These are phyloP conservation scores for Vigna trinervia DNA, from an alignment of 306 rosid species.

Conservation along the genomic window DNA sequence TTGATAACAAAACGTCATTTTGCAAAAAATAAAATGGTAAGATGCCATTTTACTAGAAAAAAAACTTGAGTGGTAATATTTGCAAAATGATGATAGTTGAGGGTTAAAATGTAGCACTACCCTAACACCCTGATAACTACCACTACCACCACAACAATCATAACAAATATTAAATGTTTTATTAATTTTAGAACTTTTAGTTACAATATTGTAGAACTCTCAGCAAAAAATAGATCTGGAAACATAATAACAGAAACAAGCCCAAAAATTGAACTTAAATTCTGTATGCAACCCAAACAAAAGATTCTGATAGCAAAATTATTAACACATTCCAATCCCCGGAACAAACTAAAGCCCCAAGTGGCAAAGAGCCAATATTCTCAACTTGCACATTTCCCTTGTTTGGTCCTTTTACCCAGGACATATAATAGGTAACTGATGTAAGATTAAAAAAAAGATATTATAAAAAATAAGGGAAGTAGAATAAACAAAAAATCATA, in stretches of 20 bases:
- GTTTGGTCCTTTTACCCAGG: background rate
- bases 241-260: conserved; percentile 7
- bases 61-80: no score
- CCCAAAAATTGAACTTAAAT: background rate
- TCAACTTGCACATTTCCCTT: background rate
- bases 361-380: background rate
- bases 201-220: background rate
- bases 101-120: background rate
- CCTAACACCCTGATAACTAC: background rate
- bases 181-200: background rate
- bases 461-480: conserved; percentile 1
- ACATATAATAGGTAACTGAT: background rate
- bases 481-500: conserved; percentile 24
- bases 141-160: background rate
- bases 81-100: no score
- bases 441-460: background rate
- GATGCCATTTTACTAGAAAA: no score
- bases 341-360: background rate
- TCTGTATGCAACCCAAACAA: background rate
- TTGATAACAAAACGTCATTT: no score
- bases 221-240: background rate
- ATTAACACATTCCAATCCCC: background rate
- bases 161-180: background rate
- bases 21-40: no score
- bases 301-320: background rate